These are phyloP conservation scores for Wickerhamiella occidentalis DNA, from an alignment of 805 yeast species.

Conservation along the genomic window DNA sequence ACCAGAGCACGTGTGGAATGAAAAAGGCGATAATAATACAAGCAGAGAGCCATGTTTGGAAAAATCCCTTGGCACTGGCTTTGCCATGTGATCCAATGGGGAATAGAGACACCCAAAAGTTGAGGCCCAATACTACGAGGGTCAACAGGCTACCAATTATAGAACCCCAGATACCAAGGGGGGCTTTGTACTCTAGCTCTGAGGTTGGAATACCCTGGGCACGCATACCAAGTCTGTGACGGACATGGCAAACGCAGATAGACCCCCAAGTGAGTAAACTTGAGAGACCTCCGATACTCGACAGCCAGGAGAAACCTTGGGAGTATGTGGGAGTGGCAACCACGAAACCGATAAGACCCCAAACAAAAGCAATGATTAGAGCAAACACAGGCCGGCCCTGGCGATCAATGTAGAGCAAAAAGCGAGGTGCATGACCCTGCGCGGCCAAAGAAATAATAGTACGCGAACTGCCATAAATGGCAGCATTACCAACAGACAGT, in stretches of 20 bases:
- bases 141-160: constrained; percentile 47
- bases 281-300: constrained; percentile 66
- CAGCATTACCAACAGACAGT: constrained; percentile 60
- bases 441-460: constrained; percentile 56
- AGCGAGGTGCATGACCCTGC: constrained; percentile 50
- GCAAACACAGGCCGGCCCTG: constrained; percentile 70
- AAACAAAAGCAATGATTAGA: constrained; percentile 33
- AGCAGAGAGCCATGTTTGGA: constrained; percentile 42
- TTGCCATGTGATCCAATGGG: constrained; percentile 42
- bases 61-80: constrained; percentile 34
- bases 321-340: constrained; percentile 44
- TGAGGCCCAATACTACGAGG: constrained; percentile 52
- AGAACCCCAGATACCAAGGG: constrained; percentile 59
- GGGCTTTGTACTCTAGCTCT: constrained; percentile 57
- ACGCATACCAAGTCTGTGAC: constrained; percentile 51
- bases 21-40: constrained; percentile 21
- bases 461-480: constrained; percentile 60
- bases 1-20: constrained; percentile 13
- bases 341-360: constrained; percentile 50
- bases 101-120: constrained; percentile 72
- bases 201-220: constrained; percentile 56
- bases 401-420: constrained; percentile 58
- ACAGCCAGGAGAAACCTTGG: constrained; percentile 55
- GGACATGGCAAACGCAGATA: constrained; percentile 52
- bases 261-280: constrained; percentile 72